Base-by-base conservation (phyloP, 139 green algal genomes). In the Desmodesmus armatus region DNA sequence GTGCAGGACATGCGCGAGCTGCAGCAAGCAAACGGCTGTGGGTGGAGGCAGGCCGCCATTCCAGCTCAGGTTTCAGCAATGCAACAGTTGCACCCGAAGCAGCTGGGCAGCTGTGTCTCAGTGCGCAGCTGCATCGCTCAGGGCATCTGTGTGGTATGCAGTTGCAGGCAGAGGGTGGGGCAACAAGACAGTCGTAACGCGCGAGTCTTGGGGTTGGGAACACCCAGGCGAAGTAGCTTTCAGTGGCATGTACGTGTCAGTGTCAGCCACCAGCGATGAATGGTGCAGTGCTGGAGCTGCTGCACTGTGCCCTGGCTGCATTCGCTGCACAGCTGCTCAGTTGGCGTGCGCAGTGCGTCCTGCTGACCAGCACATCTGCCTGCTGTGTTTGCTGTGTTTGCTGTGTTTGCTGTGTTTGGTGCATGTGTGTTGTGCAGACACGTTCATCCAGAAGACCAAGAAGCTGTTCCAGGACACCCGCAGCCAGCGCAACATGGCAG, bases 391-490 rank as follows among this genome's bases (percentile, higher is more conserved):
- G 17, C 11, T 58, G 35, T 7, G 0, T 0, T 23, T 69, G 60
- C 60, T 17, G 13, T 69, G 60, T 69, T 29, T n/a, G 11, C 60
- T 69, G 13, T 33, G 25, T 69, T 9, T 11, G 13, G 5, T 69
- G 33, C 49, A 29, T 40, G 33, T 19, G 47, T n/a, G n/a, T n/a
- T n/a, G n/a, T 83, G 71, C 92, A 98, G 97, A 99, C 90, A 99
- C 97, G 0, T 99, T 99, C 87, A 99, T 99, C 73, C 96, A 99
- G 86, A 99, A 98, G 85, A 99, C 97, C 3, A 98, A 97, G 87
- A 99, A 98, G 89, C 90, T 99, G 31, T 99, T 99, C 84, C 74
- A 98, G 60, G 98, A 99, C 89, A 98, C 96, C 0, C 92, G 96
- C 25, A 99, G 97, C 51, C 96, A 99, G 88, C 93, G 98, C 47